Conservation (phyloP, 495 filamentous ascomycete species). For the Staphylotrichum tortipilum region DNA sequence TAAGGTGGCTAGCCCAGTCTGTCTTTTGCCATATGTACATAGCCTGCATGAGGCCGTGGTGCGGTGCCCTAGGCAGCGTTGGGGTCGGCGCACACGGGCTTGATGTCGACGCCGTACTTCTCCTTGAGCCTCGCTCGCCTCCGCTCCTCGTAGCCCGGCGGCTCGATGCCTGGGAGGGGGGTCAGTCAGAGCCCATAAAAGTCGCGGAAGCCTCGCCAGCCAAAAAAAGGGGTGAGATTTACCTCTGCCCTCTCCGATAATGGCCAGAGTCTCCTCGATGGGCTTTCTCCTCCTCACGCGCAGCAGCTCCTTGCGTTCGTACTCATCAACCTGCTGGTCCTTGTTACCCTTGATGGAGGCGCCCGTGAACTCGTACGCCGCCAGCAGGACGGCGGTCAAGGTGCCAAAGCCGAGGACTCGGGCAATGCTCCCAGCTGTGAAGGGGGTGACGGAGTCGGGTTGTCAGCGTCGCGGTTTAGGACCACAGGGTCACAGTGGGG, state of each 20-base stretch:
- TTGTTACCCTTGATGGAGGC: conserved; percentile 52
- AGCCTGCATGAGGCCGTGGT: conserved; percentile 3
- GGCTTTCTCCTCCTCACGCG: conserved; percentile 67
- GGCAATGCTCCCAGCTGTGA: conserved; percentile 59
- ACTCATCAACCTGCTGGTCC: conserved; percentile 62
- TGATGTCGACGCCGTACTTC: conserved; percentile 82
- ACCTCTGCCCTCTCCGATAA: conserved; percentile 90
- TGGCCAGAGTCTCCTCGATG: conserved; percentile 69
- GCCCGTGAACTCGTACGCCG: conserved; percentile 69
- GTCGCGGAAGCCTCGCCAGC: too few relatives aligned
- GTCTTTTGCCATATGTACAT: conserved; percentile 20
- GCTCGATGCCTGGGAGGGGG: conserved; percentile 61
- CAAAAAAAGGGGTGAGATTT: conserved; percentile 29
- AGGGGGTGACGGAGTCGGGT: too few relatives aligned
- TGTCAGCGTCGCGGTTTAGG: too few relatives aligned
- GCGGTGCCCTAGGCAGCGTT: conserved; percentile 14
- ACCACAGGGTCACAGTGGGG: too few relatives aligned
- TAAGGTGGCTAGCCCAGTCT: conserved; percentile 6
- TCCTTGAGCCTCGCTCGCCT: conserved; percentile 76
- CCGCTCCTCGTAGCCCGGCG: conserved; percentile 78
- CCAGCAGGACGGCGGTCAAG: conserved; percentile 53
- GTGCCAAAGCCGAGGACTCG: conserved; percentile 71
- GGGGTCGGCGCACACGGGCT: conserved; percentile 38
- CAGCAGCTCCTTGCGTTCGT: conserved; percentile 65
- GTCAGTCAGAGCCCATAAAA: conserved; percentile 1